A percentile compares a stretch with the other conserved stretches of the same genome.
Evolutionary conservation across 2,329 filamentous ascomycete genomes (phyloP).

Genomic region (Colletotrichum zoysiae): DNA sequence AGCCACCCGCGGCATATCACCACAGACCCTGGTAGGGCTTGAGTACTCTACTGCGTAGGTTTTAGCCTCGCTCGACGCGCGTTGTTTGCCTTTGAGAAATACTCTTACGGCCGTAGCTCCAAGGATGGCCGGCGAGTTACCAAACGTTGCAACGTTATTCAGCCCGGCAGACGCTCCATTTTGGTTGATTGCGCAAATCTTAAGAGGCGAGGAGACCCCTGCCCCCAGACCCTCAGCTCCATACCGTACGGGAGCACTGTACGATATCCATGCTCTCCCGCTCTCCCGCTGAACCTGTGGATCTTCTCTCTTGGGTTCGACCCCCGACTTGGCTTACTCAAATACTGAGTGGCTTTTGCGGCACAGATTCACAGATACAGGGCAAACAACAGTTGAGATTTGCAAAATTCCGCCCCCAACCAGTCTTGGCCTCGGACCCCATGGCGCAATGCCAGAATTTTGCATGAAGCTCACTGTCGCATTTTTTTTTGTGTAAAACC

Average conservation of each 20-base stretch:
- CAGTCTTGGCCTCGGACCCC: conserved; percentile 1
- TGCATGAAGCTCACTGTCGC: conserved; percentile 33
- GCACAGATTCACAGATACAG: conserved; percentile 23
- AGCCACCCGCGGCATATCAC: conserved; percentile 36
- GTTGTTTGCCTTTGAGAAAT: conserved; percentile 23
- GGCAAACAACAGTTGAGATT: conserved; percentile 10
- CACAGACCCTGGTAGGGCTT: conserved; percentile 26
- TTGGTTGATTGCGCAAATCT: conserved; percentile 29
- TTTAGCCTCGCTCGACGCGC: conserved; percentile 16
- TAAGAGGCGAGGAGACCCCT: conserved; percentile 34
- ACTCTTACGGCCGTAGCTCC: conserved; percentile 36
- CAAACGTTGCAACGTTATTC: conserved; percentile 18
- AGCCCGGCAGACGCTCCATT: conserved; percentile 22
- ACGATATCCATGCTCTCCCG: conserved; percentile 38
- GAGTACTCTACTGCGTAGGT: neutral
- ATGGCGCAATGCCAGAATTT: conserved; percentile 13
- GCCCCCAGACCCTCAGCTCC: conserved; percentile 17
- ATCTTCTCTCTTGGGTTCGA: conserved; percentile 31
- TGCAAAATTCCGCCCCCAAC: conserved; percentile 1
- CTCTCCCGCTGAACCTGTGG: conserved; percentile 39
- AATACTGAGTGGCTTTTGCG: conserved; percentile 19
- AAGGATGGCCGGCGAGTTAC: conserved; percentile 11
- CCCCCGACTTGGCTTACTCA: conserved; percentile 23
- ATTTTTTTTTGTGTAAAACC: conserved; percentile 3
- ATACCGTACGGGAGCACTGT: conserved; percentile 41